A percentile compares a stretch with the other conserved stretches of the same genome.
Evolutionary conservation across 1,139 yeast genomes (phyloP).

Genomic region (Kluyveromyces sp.): DNA sequence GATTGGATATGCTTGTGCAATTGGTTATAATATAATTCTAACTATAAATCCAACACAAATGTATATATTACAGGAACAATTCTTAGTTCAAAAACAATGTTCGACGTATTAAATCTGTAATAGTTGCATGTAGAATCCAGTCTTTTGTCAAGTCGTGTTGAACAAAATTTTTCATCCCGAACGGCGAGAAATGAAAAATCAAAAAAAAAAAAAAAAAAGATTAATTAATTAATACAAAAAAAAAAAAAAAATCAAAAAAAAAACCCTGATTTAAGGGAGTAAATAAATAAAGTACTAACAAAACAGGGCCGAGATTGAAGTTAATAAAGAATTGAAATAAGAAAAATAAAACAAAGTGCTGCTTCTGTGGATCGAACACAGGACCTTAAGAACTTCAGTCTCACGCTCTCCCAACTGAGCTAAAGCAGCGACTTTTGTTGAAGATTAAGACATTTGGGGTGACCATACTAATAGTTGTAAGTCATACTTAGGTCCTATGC

Average conservation of each 20-base stretch:
- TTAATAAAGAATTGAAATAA: neutral
- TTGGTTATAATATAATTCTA: neutral
- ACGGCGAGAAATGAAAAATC: too few relatives aligned
- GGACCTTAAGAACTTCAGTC: constrained; percentile 61
- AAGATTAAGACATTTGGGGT: neutral
- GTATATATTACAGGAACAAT: too few relatives aligned
- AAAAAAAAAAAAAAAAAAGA: too few relatives aligned
- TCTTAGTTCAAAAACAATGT: too few relatives aligned
- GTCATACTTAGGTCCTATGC: neutral
- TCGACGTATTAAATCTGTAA: too few relatives aligned
- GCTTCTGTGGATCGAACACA: constrained; percentile 87
- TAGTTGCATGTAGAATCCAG: too few relatives aligned
- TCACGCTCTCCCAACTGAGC: constrained; percentile 17
- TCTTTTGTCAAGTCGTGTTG: too few relatives aligned
- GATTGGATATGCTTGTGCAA: neutral
- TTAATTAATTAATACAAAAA: too few relatives aligned
- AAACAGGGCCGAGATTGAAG: neutral
- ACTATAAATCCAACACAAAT: too few relatives aligned
- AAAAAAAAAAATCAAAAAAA: too few relatives aligned
- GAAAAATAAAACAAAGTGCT: constrained; percentile 39
- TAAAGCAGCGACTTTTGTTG: constrained; percentile 11
- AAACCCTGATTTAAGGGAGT: neutral
- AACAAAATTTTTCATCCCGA: too few relatives aligned
- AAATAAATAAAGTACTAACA: neutral
- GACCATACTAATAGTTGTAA: neutral